A percentile compares a stretch with the other conserved stretches of the same genome.
These are phyloP conservation scores for Lathyrus tuberosus DNA, from an alignment of 306 rosid species.

Conservation along the genomic window DNA sequence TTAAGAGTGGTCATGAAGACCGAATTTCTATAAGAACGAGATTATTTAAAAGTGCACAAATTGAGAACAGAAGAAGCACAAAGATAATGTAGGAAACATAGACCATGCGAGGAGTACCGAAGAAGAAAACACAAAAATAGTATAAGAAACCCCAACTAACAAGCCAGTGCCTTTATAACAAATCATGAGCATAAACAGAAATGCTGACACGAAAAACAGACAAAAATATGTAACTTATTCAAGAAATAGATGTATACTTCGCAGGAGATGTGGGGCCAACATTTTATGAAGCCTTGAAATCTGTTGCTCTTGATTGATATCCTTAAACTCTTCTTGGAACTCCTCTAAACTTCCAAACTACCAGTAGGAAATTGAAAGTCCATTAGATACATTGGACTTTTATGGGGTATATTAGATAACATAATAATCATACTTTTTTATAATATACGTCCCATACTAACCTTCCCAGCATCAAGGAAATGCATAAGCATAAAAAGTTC, in stretches of 20 bases:
- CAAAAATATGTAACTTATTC: slow-evolving; percentile 24
- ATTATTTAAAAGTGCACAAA: slow-evolving; percentile 13
- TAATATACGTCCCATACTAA: slow-evolving; percentile 47
- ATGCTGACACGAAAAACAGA: no score
- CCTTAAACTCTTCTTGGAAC: slow-evolving; percentile 96
- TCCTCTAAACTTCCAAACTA: slow-evolving; percentile 96
- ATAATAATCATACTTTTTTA: slow-evolving; percentile 30
- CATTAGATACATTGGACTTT: slow-evolving; percentile 27
- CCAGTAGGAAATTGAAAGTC: slow-evolving; percentile 27
- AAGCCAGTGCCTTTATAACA: slow-evolving; percentile 6
- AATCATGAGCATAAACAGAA: slow-evolving; percentile 6
- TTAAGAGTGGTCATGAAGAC: slow-evolving; percentile 16
- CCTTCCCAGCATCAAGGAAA: slow-evolving; percentile 99
- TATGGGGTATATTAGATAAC: slow-evolving; percentile 34
- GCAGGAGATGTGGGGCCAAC: slow-evolving; percentile 92
- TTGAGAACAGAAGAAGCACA: slow-evolving; percentile 18
- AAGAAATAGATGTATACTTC: slow-evolving; percentile 69
- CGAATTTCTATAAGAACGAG: slow-evolving; percentile 15
- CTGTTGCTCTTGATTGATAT: slow-evolving; percentile 97
- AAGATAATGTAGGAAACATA: background rate
- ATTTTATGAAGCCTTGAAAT: slow-evolving; percentile 88
- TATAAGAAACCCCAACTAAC: slow-evolving; percentile 31
- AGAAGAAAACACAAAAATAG: slow-evolving; percentile 14
- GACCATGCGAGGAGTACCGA: background rate
- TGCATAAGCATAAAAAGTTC: slow-evolving; percentile 99